Percentiles rank a stretch among this genome's conserved stretches.
Evolutionary conservation across 2,329 filamentous ascomycete genomes (phyloP).

Genomic region (Incumbomyces lentus): DNA sequence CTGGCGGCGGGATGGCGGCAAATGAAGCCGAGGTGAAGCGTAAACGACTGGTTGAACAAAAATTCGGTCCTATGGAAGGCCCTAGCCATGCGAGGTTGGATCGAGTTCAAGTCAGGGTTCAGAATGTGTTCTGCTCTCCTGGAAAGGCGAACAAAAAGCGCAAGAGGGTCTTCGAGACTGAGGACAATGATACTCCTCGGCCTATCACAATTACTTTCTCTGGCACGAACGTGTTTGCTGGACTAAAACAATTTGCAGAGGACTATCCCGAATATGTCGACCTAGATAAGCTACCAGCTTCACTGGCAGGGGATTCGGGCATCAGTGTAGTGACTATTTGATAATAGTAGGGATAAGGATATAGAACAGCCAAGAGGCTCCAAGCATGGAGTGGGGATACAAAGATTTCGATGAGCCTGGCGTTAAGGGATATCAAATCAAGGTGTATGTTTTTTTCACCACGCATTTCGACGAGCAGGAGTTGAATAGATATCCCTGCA

Average conservation of each 20-base stretch:
- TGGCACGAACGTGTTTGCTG: constrained; percentile 70
- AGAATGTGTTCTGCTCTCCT: neutral
- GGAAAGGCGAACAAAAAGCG: neutral
- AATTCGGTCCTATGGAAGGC: constrained; percentile 15
- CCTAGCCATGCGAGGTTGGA: constrained; percentile 15
- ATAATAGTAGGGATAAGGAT: neutral
- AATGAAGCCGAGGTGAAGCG: constrained; percentile 2
- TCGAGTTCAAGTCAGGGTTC: constrained; percentile 13
- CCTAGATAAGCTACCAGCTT: constrained; percentile 69
- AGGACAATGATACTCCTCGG: constrained; percentile 11
- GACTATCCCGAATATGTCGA: constrained; percentile 53
- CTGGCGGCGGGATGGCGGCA: neutral
- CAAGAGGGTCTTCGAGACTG: constrained; percentile 6
- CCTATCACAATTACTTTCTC: constrained; percentile 46
- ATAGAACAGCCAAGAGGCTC: too few species aligned
- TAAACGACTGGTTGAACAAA: constrained; percentile 7
- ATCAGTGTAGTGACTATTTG: constrained; percentile 61
- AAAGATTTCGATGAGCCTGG: neutral
- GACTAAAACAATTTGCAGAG: constrained; percentile 62
- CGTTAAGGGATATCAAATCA: neutral
- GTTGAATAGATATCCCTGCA: too few species aligned
- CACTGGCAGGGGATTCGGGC: constrained; percentile 82
- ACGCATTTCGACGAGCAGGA: too few species aligned
- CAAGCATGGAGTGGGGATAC: neutral
- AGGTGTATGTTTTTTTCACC: too few species aligned